Base-by-base conservation (phyloP, 2,329 filamentous ascomycete species). In the Paracorniculantispora psalliotae region DNA sequence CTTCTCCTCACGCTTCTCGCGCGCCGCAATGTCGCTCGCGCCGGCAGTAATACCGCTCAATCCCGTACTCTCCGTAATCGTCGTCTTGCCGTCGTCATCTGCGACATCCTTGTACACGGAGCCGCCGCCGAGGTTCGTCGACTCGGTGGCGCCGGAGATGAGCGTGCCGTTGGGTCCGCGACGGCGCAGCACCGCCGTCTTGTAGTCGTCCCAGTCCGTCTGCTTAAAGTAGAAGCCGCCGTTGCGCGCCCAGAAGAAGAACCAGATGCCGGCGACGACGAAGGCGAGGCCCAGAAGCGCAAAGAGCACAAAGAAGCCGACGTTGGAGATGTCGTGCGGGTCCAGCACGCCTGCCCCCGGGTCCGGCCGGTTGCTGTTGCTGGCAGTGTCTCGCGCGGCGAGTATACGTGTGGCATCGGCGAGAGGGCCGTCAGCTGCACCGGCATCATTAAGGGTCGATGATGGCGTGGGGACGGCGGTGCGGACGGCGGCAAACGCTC, bases 181-280 rank as follows among this genome's bases (percentile, higher is more conserved):
- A 56, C 92, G 89, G 44, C 94, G 84, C 48, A 99, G 76, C 2
- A 99, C 94, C 0, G 93, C 97, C 1, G 89, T 88, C 73, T 97
- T 97, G 84, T 99, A 99, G 69, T 99, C 94, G 6, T 97, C 93
- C 93, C 94, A 99, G 74, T 99, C 94, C 37, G 85, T 81, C 63
- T 96, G 78, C 49, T 83, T 82, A 81, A 92, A 97, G 63, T 89
- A 79, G 77, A 97, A 97, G 15, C 94, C 94, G 62, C 94, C 94
- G 67, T 97, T 96, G 76, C 90, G 93, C 59, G 93, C 93, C 89
- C 91, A 96, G 81, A 96, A 96, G 82, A 99, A 97, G 82, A 99
- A 97, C 92, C 94, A 99, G 69, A 97, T 91, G 25, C 81, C 84
- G 0, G 80, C 83, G 3, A 90, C 61, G 25, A 94, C 89, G 69